Evolutionary conservation across 1,284 basidiomycete species (phyloP).

Genomic region (Stygiomarasmius scandens): DNA sequence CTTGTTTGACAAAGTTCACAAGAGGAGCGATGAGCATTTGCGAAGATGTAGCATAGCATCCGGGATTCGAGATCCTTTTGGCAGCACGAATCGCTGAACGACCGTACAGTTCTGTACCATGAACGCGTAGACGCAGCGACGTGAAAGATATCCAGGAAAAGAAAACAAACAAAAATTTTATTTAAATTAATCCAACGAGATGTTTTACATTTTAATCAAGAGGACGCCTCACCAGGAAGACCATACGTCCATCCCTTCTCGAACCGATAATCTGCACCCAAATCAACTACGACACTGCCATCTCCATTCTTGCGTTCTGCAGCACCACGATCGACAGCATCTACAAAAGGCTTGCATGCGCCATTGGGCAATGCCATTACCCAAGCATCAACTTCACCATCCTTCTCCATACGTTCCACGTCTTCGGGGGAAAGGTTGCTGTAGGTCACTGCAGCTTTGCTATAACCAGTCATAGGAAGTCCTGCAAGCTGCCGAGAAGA

Average conservation of each 20-base stretch:
- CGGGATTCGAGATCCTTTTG: slow-evolving; percentile 93
- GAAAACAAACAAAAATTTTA: slow-evolving; percentile 26
- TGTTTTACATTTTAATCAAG: slow-evolving; percentile 32
- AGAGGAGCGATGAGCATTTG: slow-evolving; percentile 93
- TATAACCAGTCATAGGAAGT: slow-evolving; percentile 79
- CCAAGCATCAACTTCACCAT: slow-evolving; percentile 92
- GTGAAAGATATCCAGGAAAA: slow-evolving; percentile 28
- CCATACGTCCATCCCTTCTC: slow-evolving; percentile 97
- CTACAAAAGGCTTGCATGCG: slow-evolving; percentile 95
- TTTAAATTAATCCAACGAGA: slow-evolving; percentile 36
- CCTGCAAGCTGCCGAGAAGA: slow-evolving; percentile 96
- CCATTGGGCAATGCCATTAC: slow-evolving; percentile 98
- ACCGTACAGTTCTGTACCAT: slow-evolving; percentile 82
- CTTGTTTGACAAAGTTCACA: slow-evolving; percentile 68
- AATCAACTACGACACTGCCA: slow-evolving; percentile 83
- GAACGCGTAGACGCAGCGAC: too few relatives aligned
- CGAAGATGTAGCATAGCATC: slow-evolving; percentile 94
- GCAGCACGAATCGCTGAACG: slow-evolving; percentile 71
- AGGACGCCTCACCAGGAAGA: slow-evolving; percentile 87
- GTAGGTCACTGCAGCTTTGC: slow-evolving; percentile 77
- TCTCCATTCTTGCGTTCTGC: slow-evolving; percentile 53
- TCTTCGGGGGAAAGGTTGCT: slow-evolving; percentile 79
- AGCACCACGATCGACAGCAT: slow-evolving; percentile 84
- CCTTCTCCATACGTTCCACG: slow-evolving; percentile 85
- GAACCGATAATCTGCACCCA: slow-evolving; percentile 96